Conservation (phyloP, 768 basidiomycete genomes). For the Mycena alexandri region DNA sequence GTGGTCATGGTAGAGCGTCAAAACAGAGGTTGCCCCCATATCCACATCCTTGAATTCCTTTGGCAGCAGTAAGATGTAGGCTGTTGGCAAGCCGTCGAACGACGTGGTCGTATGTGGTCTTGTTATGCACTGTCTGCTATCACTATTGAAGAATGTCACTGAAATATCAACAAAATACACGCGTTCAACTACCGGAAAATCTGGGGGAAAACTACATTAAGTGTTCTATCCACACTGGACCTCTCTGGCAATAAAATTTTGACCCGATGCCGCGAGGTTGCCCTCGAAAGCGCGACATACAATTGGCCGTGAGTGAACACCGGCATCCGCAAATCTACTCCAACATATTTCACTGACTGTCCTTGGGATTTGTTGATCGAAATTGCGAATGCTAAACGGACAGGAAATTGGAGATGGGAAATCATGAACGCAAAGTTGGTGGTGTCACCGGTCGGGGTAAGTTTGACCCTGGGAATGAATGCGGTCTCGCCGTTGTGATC, state of each 20-base stretch:
- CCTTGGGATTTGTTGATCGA: conserved; percentile 16
- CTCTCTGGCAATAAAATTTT: background rate
- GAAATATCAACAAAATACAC: too few relatives aligned
- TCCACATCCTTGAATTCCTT: too few relatives aligned
- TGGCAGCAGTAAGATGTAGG: too few relatives aligned
- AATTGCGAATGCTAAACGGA: conserved; percentile 8
- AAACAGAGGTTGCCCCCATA: too few relatives aligned
- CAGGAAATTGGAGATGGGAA: conserved; percentile 10
- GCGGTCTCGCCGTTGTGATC: conserved; percentile 14
- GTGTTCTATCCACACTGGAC: background rate
- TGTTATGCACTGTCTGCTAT: background rate
- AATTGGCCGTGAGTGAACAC: conserved; percentile 14
- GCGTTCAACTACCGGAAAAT: conserved; percentile 6
- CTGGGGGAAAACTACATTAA: conserved; percentile 9
- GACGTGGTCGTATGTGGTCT: too few relatives aligned
- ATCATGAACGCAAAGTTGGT: conserved; percentile 2
- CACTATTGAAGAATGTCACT: background rate
- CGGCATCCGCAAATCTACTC: background rate
- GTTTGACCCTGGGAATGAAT: conserved; percentile 5
- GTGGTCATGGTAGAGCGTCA: too few relatives aligned
- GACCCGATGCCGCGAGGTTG: conserved; percentile 5
- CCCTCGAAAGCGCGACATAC: conserved; percentile 10
- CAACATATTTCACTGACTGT: conserved; percentile 4
- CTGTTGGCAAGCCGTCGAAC: too few relatives aligned
- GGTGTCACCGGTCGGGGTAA: conserved; percentile 4